A percentile compares a stretch with the other conserved stretches of the same genome.
phyloP scores from a whole-genome alignment of 75 land plant species.

The Pinus albicaulis region DNA sequence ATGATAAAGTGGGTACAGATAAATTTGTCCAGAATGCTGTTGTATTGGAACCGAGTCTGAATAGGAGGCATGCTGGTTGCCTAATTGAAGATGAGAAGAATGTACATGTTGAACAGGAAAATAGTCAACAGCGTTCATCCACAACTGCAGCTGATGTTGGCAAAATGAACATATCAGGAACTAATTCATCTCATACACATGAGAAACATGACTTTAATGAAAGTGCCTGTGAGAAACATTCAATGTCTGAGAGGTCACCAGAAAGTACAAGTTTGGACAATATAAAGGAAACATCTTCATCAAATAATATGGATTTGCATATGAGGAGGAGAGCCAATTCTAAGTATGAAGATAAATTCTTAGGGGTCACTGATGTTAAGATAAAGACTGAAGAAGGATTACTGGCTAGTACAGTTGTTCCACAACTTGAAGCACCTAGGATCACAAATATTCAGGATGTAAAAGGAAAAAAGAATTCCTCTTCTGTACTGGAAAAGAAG shows the following conservation, averaged over 20 bases:
- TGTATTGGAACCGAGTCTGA: not conserved
- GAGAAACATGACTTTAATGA: not conserved
- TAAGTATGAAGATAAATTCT: not conserved
- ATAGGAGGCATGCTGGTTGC: not conserved
- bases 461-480: conserved; percentile 5
- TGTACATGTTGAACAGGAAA: not conserved
- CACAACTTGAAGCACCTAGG: conserved; percentile 14
- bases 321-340: not conserved
- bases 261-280: conserved; percentile 1
- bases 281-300: not conserved
- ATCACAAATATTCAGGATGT: conserved; percentile 8
- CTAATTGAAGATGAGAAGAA: not conserved
- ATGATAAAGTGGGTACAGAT: conserved; percentile 5
- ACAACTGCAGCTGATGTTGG: not conserved
- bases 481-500: conserved; percentile 8
- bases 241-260: conserved; percentile 1
- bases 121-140: not conserved
- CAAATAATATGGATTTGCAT: not conserved
- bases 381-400: conserved; percentile 23
- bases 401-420: conserved; percentile 1
- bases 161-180: not conserved
- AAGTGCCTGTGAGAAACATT: not conserved
- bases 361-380: conserved; percentile 5
- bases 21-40: not conserved
- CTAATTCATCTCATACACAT: not conserved